Evolutionary conservation across 176 grass and related monocot genomes (phyloP).

Genomic region (Avena eriantha): DNA sequence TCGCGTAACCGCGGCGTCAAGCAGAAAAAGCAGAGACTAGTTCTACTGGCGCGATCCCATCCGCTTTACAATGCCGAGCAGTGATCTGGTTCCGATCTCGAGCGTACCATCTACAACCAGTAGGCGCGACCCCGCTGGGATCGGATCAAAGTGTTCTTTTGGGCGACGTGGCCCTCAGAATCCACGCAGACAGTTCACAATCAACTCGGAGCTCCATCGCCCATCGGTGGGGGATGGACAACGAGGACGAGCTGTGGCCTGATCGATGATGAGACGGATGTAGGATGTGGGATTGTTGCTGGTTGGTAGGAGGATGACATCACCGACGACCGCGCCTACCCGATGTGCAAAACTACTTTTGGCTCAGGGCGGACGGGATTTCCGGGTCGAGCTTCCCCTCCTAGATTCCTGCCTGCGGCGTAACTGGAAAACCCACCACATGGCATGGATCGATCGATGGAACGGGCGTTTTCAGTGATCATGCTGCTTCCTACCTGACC

Average conservation of each 20-base stretch:
- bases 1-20: background rate
- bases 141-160: background rate
- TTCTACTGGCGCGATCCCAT: background rate
- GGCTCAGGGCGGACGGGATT: background rate
- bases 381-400: conserved; percentile 21
- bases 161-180: conserved; percentile 31
- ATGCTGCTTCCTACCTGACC: background rate
- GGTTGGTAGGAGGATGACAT: conserved; percentile 69
- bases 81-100: background rate
- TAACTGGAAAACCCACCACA: background rate
- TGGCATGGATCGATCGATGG: background rate
- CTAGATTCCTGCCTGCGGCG: background rate
- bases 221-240: background rate
- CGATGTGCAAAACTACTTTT: background rate
- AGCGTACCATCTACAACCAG: no score
- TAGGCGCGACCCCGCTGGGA: no score
- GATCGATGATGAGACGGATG: background rate
- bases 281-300: conserved; percentile 49
- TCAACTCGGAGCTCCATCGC: background rate
- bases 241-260: background rate
- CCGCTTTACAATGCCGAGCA: background rate
- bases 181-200: conserved; percentile 4
- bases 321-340: conserved; percentile 48
- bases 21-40: background rate
- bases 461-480: background rate